These are phyloP conservation scores for Inga leiocalycina DNA, from an alignment of 306 rosid species.

Conservation along the genomic window DNA sequence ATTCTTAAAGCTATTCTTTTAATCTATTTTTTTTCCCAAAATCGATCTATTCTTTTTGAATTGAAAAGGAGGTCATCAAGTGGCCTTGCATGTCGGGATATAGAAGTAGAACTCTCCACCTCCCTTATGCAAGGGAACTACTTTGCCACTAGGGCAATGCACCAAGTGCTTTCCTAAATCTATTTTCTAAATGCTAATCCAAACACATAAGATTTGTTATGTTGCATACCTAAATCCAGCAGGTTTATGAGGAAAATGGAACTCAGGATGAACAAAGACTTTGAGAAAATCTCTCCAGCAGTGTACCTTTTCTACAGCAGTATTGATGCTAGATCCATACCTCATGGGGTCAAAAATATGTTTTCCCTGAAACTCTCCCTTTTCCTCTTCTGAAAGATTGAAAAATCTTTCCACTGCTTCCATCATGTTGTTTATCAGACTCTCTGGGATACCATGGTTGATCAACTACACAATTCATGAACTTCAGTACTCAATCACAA, in stretches of 20 bases:
- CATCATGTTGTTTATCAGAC: background rate
- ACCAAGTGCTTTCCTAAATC: too few relatives aligned
- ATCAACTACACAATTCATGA: background rate
- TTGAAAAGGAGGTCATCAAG: too few relatives aligned
- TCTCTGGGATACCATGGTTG: background rate
- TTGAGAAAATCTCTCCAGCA: constrained; percentile 48
- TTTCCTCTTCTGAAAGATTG: background rate
- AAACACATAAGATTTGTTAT: too few relatives aligned
- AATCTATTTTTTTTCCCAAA: too few relatives aligned
- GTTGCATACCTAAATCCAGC: constrained; percentile 41
- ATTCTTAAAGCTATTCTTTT: too few relatives aligned
- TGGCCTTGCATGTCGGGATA: too few relatives aligned
- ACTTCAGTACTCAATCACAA: background rate
- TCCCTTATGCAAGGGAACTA: too few relatives aligned
- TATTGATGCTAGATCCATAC: background rate
- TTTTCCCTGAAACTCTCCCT: background rate
- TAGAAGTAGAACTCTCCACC: too few relatives aligned
- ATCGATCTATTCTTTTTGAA: too few relatives aligned
- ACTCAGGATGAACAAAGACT: constrained; percentile 40
- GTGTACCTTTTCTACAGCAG: constrained; percentile 9
- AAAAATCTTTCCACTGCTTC: background rate
- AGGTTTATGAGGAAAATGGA: constrained; percentile 42
- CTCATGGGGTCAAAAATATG: background rate
- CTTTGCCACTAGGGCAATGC: too few relatives aligned
- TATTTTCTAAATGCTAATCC: too few relatives aligned